A percentile compares a stretch with the other conserved stretches of the same genome.
phyloP scores from a whole-genome alignment of 768 basidiomycete genomes.

The Clitopilus hobsonii region DNA sequence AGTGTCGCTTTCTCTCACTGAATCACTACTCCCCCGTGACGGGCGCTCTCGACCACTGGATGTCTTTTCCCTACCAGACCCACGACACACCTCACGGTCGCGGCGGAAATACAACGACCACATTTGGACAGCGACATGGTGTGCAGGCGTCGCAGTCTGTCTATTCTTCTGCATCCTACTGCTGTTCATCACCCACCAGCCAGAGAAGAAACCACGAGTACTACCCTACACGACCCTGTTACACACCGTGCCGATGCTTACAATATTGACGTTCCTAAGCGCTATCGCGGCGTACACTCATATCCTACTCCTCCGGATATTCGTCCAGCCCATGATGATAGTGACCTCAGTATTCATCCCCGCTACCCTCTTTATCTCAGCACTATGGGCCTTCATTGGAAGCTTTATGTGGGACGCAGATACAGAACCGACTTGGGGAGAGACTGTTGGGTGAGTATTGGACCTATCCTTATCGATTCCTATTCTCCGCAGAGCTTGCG shows the following conservation, averaged over 20 bases:
- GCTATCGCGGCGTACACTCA: conserved; percentile 70
- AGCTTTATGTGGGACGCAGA: conserved; percentile 61
- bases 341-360: conserved; percentile 75
- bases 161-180: conserved; percentile 61
- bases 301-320: conserved; percentile 71
- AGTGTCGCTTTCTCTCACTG: conserved; percentile 66
- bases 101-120: conserved; percentile 74
- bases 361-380: conserved; percentile 65
- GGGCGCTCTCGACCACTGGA: conserved; percentile 59
- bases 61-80: conserved; percentile 76
- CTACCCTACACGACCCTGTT: conserved; percentile 69
- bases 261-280: conserved; percentile 65
- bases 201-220: conserved; percentile 29
- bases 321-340: conserved; percentile 81
- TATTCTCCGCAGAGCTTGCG: conserved; percentile 1
- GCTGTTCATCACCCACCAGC: conserved; percentile 52
- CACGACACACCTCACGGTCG: conserved; percentile 56
- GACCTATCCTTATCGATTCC: not conserved
- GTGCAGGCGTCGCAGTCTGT: conserved; percentile 52
- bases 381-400: conserved; percentile 78
- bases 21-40: conserved; percentile 75
- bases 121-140: conserved; percentile 67
- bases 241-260: conserved; percentile 74
- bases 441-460: conserved; percentile 65
- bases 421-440: conserved; percentile 70